Percentiles rank a stretch among this genome's conserved stretches.
These are phyloP conservation scores for Kentomonas sorsogonicus DNA, from an alignment of 208 protist species.

Conservation along the genomic window DNA sequence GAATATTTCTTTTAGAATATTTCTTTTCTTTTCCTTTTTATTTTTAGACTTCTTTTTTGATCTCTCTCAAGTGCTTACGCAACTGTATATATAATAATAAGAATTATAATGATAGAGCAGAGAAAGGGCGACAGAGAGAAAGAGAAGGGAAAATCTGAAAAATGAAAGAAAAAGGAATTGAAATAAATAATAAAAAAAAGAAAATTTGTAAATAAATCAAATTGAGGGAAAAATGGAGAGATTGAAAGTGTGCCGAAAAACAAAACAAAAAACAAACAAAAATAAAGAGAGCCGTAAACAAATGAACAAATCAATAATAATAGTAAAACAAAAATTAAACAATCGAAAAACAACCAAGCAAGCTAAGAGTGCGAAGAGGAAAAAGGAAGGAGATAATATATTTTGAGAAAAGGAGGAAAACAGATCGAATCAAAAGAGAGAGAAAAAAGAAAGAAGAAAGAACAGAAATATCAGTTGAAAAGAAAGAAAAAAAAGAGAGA, in stretches of 20 bases:
- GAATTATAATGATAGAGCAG: too few species aligned
- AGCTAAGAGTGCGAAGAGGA: not conserved
- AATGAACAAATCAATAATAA: not conserved
- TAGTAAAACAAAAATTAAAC: not conserved
- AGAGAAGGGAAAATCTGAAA: not conserved
- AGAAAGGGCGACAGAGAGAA: too few species aligned
- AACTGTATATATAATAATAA: too few species aligned
- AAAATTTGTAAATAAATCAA: not conserved
- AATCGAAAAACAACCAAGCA: not conserved
- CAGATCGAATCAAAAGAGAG: too few species aligned
- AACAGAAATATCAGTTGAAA: too few species aligned
- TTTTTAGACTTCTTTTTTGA: not conserved
- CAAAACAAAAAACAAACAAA: not conserved
- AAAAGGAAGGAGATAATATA: too few species aligned
- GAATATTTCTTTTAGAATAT: not conserved
- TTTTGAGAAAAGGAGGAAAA: too few species aligned
- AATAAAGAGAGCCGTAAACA: slow-evolving; percentile 4
- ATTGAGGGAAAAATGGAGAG: not conserved
- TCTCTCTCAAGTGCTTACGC: too few species aligned
- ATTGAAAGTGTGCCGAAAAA: not conserved
- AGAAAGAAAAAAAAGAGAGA: too few species aligned
- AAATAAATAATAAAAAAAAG: not conserved
- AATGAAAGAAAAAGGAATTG: not conserved
- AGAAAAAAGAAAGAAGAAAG: not conserved
- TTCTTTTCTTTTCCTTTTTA: slow-evolving; percentile 1